Percentiles rank a stretch among this genome's conserved stretches.
Evolutionary conservation across 2,329 filamentous ascomycete genomes (phyloP).

Genomic region (Aspergillus carbonarius): DNA sequence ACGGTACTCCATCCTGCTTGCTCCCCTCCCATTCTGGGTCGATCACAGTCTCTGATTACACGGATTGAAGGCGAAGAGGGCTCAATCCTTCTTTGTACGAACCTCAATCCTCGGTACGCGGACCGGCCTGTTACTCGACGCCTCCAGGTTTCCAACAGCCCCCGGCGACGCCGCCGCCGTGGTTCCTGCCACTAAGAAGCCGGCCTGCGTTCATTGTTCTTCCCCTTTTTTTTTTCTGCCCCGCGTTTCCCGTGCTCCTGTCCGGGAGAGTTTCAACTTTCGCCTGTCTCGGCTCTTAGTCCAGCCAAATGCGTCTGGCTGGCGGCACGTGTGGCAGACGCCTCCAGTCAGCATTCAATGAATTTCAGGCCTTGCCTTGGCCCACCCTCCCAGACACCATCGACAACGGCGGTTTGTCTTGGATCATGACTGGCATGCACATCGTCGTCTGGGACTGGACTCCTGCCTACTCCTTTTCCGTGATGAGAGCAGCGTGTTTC

Average conservation of each 20-base stretch:
- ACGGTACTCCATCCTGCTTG: neutral
- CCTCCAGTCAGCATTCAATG: neutral
- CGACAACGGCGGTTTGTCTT: neutral
- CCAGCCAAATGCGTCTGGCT: neutral
- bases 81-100: neutral
- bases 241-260: slow-evolving; percentile 8
- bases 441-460: neutral
- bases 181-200: neutral
- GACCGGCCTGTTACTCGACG: neutral
- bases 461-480: neutral
- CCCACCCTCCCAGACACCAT: neutral
- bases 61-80: neutral
- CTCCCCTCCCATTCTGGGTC: neutral
- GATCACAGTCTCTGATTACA: neutral
- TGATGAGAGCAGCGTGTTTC: neutral
- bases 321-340: slow-evolving; percentile 14
- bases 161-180: neutral
- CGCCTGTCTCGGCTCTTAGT: slow-evolving; percentile 7
- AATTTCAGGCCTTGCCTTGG: neutral
- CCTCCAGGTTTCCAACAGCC: neutral
- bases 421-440: neutral
- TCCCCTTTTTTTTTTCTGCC: slow-evolving; percentile 9
- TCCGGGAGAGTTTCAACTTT: slow-evolving; percentile 1
- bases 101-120: neutral
- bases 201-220: neutral